Evolutionary conservation across 225 moss, liverwort and hornwort genomes (phyloP).

Genomic region (Anthoceros angustus): DNA sequence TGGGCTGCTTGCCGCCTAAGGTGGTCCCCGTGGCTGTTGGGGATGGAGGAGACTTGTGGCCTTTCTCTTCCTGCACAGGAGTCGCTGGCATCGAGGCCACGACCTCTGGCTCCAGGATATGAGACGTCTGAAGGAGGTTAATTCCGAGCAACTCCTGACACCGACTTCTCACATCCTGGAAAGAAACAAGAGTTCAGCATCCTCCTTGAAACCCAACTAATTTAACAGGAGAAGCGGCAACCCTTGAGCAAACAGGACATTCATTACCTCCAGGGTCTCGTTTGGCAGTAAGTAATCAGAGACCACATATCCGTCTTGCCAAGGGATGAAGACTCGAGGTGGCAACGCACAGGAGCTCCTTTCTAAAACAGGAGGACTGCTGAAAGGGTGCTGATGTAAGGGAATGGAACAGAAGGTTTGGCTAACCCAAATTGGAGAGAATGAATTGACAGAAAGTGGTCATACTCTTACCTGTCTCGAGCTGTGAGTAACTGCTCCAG

Average conservation of each 20-base stretch:
- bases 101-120: conserved; percentile 31
- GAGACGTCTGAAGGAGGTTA: conserved; percentile 25
- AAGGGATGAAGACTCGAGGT: conserved; percentile 65
- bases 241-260: neutral
- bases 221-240: neutral
- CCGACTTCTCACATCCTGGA: conserved; percentile 82
- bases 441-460: neutral
- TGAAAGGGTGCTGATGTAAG: conserved; percentile 8
- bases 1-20: neutral
- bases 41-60: neutral
- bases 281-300: conserved; percentile 67
- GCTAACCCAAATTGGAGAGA: neutral
- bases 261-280: conserved; percentile 51
- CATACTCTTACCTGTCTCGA: neutral
- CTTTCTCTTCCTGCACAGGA: neutral
- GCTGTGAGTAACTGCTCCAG: conserved; percentile 18
- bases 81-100: neutral
- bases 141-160: conserved; percentile 49
- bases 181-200: neutral
- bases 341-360: conserved; percentile 51
- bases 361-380: conserved; percentile 29
- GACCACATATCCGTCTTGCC: conserved; percentile 47
- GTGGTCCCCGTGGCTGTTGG: neutral
- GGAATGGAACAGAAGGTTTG: neutral
- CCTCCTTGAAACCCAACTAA: neutral